These are phyloP conservation scores for Gelatoporia subvermispora DNA, from an alignment of 768 basidiomycete genomes.

Conservation along the genomic window DNA sequence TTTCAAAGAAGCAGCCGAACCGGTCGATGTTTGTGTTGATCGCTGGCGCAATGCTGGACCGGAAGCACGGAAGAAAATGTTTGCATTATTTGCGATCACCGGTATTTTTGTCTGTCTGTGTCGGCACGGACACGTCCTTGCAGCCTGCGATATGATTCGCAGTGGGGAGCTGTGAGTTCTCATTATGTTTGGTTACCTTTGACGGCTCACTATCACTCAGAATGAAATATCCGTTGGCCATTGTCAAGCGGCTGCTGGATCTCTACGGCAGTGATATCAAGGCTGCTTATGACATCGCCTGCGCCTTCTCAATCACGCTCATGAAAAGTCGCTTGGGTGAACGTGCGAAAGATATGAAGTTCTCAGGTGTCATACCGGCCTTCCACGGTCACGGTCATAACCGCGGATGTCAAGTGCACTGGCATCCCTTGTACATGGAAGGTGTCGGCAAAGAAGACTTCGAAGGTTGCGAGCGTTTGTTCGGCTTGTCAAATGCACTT, in stretches of 20 bases:
- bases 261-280: conserved; percentile 13
- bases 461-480: conserved; percentile 25
- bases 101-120: conserved; percentile 18
- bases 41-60: conserved; percentile 14
- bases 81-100: conserved; percentile 15
- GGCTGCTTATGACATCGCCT: conserved; percentile 24
- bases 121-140: conserved; percentile 17
- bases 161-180: conserved; percentile 23
- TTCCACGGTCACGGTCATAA: conserved; percentile 29
- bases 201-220: conserved; percentile 4
- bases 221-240: conserved; percentile 18
- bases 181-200: not conserved
- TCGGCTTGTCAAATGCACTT: conserved; percentile 20
- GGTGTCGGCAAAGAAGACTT: conserved; percentile 24
- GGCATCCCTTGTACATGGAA: conserved; percentile 22
- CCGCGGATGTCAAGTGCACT: conserved; percentile 21
- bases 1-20: not conserved
- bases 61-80: conserved; percentile 17
- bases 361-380: conserved; percentile 17
- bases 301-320: conserved; percentile 17
- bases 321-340: conserved; percentile 12
- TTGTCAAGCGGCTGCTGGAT: conserved; percentile 12
- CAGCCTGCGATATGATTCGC: conserved; percentile 20
- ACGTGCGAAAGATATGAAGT: not conserved
- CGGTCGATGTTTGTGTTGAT: conserved; percentile 8